Conservation (phyloP, 306 rosid species). For the Dryas drummondii region DNA sequence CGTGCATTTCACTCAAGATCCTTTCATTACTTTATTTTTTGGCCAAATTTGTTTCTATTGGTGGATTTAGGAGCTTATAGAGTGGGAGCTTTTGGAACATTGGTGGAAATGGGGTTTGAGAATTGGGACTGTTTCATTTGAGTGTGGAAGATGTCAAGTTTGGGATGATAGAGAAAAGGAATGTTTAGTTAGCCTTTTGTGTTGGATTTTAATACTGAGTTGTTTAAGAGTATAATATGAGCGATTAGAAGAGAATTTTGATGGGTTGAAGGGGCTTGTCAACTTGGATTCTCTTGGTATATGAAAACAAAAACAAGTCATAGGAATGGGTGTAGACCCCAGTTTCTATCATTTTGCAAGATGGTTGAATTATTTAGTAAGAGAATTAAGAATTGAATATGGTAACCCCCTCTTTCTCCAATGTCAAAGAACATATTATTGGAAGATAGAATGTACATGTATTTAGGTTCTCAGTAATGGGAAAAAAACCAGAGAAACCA, state of each 20-base stretch:
- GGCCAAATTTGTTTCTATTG: background rate
- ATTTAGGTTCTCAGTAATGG: too few species aligned
- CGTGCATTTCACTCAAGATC: background rate
- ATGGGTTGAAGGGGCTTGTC: background rate
- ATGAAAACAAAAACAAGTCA: background rate
- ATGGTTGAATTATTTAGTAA: background rate
- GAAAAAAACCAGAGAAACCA: too few species aligned
- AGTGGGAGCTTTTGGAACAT: background rate
- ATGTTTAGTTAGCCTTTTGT: background rate
- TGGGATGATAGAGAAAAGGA: background rate
- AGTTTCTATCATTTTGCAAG: background rate
- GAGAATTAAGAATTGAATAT: background rate
- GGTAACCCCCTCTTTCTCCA: background rate
- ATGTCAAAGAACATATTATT: background rate
- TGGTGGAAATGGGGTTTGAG: background rate
- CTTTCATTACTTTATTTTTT: background rate
- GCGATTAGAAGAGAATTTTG: background rate
- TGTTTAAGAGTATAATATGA: background rate
- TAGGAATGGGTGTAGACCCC: background rate
- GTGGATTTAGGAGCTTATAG: background rate
- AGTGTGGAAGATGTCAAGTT: background rate
- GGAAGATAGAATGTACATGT: background rate
- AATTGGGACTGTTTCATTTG: background rate
- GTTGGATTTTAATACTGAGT: background rate
- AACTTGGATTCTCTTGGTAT: background rate